Evolutionary conservation across 805 yeast genomes (phyloP).

Genomic region (Hanseniaspora lachancei): DNA sequence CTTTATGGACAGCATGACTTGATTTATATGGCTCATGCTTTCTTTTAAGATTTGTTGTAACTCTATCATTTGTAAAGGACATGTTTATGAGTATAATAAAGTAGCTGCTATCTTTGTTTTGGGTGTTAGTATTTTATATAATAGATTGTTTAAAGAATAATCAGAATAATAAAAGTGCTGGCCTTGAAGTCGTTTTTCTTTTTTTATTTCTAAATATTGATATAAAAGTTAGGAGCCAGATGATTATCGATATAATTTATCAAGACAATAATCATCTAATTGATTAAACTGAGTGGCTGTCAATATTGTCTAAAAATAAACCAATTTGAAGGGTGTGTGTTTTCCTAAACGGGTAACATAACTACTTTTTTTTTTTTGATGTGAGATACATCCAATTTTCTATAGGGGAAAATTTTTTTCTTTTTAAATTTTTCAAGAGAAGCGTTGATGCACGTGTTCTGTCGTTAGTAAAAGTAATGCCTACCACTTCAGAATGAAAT

Average conservation of each 20-base stretch:
- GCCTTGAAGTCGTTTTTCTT: neutral
- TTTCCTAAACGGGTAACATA: neutral
- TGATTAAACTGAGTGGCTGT: slow-evolving; percentile 1
- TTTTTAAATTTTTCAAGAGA: too few relatives aligned
- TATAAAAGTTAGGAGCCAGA: too few relatives aligned
- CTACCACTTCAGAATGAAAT: too few relatives aligned
- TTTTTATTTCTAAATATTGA: too few relatives aligned
- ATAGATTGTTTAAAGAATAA: too few relatives aligned
- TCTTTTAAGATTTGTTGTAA: neutral
- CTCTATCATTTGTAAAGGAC: neutral
- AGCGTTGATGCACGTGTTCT: too few relatives aligned
- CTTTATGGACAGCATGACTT: neutral
- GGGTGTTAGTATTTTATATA: too few relatives aligned
- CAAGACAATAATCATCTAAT: neutral
- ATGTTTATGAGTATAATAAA: neutral
- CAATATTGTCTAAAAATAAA: neutral
- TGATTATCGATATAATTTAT: neutral
- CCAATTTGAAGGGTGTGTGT: neutral
- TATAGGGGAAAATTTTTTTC: too few relatives aligned
- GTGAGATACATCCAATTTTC: neutral
- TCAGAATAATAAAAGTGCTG: neutral
- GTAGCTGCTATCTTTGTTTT: too few relatives aligned
- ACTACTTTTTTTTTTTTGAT: neutral
- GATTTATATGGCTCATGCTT: neutral
- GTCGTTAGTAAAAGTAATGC: too few relatives aligned